phyloP scores from a whole-genome alignment of 345 rosid genomes.

The Iberis pinnata region DNA sequence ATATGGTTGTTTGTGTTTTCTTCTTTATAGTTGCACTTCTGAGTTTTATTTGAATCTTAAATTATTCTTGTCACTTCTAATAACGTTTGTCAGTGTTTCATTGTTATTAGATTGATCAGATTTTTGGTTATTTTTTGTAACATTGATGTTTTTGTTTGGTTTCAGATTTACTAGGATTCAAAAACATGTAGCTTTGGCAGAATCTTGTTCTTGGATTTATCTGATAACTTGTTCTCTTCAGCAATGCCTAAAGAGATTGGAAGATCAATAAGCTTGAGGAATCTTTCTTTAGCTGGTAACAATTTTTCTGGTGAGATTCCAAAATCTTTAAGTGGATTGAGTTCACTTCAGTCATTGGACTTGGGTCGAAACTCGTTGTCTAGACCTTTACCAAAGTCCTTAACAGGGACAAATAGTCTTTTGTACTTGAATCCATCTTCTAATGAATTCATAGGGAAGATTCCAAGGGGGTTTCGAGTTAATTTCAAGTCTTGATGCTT shows the following conservation, averaged over 20 bases:
- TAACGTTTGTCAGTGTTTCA: no score
- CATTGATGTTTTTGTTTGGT: no score
- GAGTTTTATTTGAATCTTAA: no score
- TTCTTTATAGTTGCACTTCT: no score
- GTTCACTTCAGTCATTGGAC: slow-evolving; percentile 72
- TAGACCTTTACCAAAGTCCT: slow-evolving; percentile 53
- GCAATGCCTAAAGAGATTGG: slow-evolving; percentile 58
- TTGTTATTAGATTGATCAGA: no score
- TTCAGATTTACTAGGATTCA: no score
- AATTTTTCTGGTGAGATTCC: slow-evolving; percentile 83
- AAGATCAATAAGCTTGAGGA: slow-evolving; percentile 52
- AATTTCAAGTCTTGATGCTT: slow-evolving; percentile 57
- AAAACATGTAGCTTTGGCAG: no score
- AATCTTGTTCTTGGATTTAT: no score
- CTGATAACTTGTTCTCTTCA: slow-evolving; percentile 68
- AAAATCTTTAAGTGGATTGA: slow-evolving; percentile 57
- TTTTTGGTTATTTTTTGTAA: no score
- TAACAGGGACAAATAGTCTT: slow-evolving; percentile 54
- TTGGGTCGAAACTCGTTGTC: slow-evolving; percentile 77
- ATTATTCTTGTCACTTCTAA: no score
- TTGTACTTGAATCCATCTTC: slow-evolving; percentile 63
- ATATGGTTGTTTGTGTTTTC: no score
- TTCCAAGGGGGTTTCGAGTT: slow-evolving; percentile 78
- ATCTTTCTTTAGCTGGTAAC: slow-evolving; percentile 78
- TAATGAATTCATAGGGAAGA: slow-evolving; percentile 50